Evolutionary conservation across 257 asterid species (phyloP), one percentile per base, ranked within the genome.

Genomic region (Agastache rugosa): DNA sequence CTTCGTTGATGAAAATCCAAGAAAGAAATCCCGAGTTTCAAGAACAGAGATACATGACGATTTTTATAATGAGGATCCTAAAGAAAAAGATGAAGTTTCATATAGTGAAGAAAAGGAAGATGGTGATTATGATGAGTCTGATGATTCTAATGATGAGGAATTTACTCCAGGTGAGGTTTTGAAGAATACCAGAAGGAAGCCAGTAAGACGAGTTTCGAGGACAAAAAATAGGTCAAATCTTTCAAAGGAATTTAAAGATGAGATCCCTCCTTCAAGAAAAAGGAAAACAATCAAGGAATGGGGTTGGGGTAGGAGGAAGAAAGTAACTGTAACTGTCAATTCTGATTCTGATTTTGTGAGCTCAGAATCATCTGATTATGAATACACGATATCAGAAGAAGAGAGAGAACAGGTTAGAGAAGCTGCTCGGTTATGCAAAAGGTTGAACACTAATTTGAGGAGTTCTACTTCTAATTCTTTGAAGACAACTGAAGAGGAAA

Each of bases 331-430:
- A 45, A 25, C 34, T 35, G 58, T 78, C 42, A 74, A 81, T 82
- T 88, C 92, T 67, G 96, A 91, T 84, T 88, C 97, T 68, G 98
- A 91, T 81, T 81, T 87, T 62, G 86, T 75, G 69, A 85, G 86
- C 70, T 89, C 90, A 45, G 93, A 82, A 55, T 78, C 90, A 74
- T 85, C 90, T 45, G 97, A 87, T 80, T 84, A 51, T 69, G 96
- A 91, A 6, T 91, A 78, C 82, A 88, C 93, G 11, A 82, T 88
- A 35, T 93, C 97, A 41, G 98, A 93, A 78, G 98, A 93, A 88
- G 98, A 93, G 88, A 89, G 97, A 71, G 92, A 93, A 75, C 96
- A 89, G 80, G 47, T 93, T 75, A 88, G 82, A 83, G 97, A 93
- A 81, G 97, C 96, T 65, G 79, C 35, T 73, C 80, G 72, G 63